phyloP scores from a whole-genome alignment of 345 rosid genomes.

The Adansonia digitata region DNA sequence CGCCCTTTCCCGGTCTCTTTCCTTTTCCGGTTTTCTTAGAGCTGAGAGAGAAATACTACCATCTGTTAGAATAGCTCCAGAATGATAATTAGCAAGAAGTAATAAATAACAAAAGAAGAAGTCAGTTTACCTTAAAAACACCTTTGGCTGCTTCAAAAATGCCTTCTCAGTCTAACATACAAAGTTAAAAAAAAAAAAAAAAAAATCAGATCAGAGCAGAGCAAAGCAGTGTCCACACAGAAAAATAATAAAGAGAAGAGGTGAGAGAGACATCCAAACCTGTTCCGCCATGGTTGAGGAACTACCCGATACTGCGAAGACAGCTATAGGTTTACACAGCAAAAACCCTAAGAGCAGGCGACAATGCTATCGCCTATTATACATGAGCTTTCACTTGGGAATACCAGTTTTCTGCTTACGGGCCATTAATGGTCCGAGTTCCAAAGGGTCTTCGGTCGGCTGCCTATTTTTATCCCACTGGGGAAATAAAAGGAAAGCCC shows the following conservation, averaged over 20 bases:
- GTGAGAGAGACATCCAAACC: conserved; percentile 4
- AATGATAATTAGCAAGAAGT: not conserved
- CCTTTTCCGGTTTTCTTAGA: conserved; percentile 59
- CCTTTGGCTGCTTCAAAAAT: conserved; percentile 20
- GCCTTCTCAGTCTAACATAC: conserved; percentile 12
- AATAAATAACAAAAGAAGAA: not conserved
- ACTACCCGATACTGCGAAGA: not conserved
- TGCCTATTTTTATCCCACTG: not conserved
- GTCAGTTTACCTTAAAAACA: conserved; percentile 4
- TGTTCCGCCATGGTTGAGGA: conserved; percentile 21
- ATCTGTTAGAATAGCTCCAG: not conserved
- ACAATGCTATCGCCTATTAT: not conserved
- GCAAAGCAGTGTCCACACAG: not conserved
- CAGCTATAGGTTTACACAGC: not conserved
- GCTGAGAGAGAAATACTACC: conserved; percentile 16
- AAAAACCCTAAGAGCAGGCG: not conserved
- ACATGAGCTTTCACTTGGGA: not conserved
- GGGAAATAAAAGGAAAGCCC: not conserved
- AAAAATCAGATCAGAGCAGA: not conserved
- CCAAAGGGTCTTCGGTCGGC: not conserved
- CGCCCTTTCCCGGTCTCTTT: conserved; percentile 70
- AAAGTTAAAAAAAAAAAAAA: not conserved
- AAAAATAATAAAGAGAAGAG: not conserved
- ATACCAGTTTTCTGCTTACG: not conserved
- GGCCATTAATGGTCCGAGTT: not conserved